These are phyloP conservation scores for Colletotrichum phormii DNA, from an alignment of 2,329 filamentous ascomycete genomes.

Conservation along the genomic window DNA sequence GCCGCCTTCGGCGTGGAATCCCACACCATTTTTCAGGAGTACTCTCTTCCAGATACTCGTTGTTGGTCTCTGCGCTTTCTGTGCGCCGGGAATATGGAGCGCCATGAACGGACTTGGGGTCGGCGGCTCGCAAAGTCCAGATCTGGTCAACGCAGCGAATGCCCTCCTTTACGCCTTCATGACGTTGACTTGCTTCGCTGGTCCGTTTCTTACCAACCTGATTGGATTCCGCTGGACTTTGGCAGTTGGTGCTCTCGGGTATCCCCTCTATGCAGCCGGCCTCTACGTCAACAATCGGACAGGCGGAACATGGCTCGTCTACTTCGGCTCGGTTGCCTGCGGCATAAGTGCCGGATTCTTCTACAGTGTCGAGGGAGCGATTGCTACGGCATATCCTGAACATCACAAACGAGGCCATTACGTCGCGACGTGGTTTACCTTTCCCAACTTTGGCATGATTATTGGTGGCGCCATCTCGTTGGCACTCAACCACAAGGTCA, in stretches of 20 bases:
- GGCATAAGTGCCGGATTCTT: conserved; percentile 74
- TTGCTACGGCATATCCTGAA: conserved; percentile 73
- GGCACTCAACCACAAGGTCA: conserved; percentile 54
- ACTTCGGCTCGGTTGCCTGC: conserved; percentile 16
- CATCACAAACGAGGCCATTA: conserved; percentile 68
- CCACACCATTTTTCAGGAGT: conserved; percentile 40
- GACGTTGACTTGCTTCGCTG: conserved; percentile 55
- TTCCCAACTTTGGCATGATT: conserved; percentile 55
- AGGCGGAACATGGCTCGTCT: conserved; percentile 57
- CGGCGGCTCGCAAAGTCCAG: conserved; percentile 53
- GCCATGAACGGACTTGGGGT: conserved; percentile 54
- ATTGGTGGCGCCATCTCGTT: conserved; percentile 63
- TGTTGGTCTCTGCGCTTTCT: conserved; percentile 53
- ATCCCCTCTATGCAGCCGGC: conserved; percentile 72
- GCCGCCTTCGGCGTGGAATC: background rate
- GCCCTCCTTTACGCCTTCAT: conserved; percentile 58
- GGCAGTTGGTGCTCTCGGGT: conserved; percentile 64
- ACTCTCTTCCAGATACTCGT: conserved; percentile 53
- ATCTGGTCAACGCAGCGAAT: conserved; percentile 58
- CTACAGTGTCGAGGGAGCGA: conserved; percentile 76
- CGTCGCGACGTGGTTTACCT: conserved; percentile 62
- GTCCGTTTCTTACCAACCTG: conserved; percentile 50
- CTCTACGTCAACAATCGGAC: conserved; percentile 68
- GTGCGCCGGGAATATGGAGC: conserved; percentile 55
- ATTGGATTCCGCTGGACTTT: conserved; percentile 52